Evolutionary conservation across 2,329 filamentous ascomycete genomes (phyloP), one percentile per base, ranked within the genome.

Genomic region (Rhynchosporium graminicola): DNA sequence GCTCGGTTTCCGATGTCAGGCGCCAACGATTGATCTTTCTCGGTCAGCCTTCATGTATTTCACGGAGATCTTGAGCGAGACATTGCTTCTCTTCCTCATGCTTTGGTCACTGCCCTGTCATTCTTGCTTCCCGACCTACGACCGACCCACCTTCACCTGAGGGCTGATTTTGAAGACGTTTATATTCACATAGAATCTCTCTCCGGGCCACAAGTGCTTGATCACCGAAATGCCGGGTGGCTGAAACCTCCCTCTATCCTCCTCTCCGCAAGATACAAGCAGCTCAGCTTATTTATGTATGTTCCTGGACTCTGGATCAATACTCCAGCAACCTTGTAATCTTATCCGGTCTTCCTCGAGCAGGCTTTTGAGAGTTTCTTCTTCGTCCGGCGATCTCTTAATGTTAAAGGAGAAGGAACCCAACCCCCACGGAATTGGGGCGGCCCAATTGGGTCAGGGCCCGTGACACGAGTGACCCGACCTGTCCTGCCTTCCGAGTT

Each of bases 321-420:
- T 46, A 20, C 20, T 45, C 28, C 20, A 28, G 12, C 28, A 45
- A n/a, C 54, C 54, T 31, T 33, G 40, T 40, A 31, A 8, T 40
- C 26, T 15, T 51, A 20, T 45, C 31, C 43, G 36, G 52, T 61
- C 57, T 57, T 57, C 20, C 52, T 43, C 33, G 20, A 20, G 20
- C 55, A 54, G 31, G 46, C 26, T 48, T 38, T 57, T 26, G 33
- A 28, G 26, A 46, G 13, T 38, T 61, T 45, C 38, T 28, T 56
- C 38, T 57, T 58, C 63, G 65, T 64, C 57, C 60, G 68, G 63
- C 66, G 65, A 70, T 70, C 69, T 58, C 33, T 36, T 10, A 1
- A 36, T 6, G 33, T 46, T 63, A n/a, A 40, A 51, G 54, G 28
- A 42, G 26, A 20, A 42, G 51, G n/a, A 20, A 9, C 26, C 56